Evolutionary conservation across 1,139 yeast genomes (phyloP).

Genomic region (Debaryomycetaceae sp.): DNA sequence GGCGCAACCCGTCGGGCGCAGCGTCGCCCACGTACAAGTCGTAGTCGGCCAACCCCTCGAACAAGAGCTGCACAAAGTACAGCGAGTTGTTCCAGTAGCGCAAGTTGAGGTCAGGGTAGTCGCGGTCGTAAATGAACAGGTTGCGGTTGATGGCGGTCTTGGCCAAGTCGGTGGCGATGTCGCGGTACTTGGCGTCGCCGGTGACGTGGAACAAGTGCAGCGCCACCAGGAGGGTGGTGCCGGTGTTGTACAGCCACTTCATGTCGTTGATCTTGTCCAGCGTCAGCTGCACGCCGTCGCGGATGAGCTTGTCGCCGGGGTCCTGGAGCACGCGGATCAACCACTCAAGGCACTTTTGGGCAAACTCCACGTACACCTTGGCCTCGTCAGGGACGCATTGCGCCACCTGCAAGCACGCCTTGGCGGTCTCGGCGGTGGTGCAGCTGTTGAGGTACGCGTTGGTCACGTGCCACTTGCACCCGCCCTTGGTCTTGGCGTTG

Average conservation of each 20-base stretch:
- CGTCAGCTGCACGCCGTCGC: constrained; percentile 58
- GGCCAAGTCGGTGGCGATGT: constrained; percentile 57
- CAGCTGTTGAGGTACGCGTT: constrained; percentile 61
- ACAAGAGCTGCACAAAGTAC: constrained; percentile 58
- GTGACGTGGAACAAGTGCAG: constrained; percentile 51
- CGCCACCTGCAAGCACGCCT: constrained; percentile 59
- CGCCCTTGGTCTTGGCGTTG: constrained; percentile 46
- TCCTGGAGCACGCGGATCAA: constrained; percentile 50
- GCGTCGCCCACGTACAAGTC: constrained; percentile 44
- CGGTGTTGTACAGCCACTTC: constrained; percentile 71
- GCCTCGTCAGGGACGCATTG: constrained; percentile 48
- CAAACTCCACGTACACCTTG: constrained; percentile 45
- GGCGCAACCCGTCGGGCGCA: constrained; percentile 36
- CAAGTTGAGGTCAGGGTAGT: constrained; percentile 50
- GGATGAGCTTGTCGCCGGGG: constrained; percentile 51
- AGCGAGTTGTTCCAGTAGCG: constrained; percentile 66
- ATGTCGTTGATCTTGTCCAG: constrained; percentile 42
- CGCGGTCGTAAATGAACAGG: constrained; percentile 61
- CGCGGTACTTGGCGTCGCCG: constrained; percentile 49
- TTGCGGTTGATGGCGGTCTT: constrained; percentile 54
- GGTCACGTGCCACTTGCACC: constrained; percentile 63
- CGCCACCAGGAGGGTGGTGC: constrained; percentile 58
- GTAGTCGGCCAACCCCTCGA: constrained; percentile 70
- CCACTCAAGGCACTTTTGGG: constrained; percentile 52
- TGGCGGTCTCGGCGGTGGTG: constrained; percentile 69